Percentiles rank a stretch among this genome's conserved stretches.
Conservation (phyloP, 148 eudicot species). For the Diospyros kaki region DNA sequence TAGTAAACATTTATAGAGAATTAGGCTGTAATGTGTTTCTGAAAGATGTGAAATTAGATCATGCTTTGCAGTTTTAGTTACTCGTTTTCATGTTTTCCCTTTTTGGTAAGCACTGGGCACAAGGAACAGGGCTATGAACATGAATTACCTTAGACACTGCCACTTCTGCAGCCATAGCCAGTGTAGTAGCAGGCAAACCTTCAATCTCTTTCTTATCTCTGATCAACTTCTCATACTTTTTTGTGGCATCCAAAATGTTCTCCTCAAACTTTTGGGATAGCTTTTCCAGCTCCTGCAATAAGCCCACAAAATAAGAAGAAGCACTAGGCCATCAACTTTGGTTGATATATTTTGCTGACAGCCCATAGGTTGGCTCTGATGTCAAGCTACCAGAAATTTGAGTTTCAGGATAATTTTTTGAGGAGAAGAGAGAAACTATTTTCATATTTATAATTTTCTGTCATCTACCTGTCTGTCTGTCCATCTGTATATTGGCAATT, state of each 20-base stretch:
- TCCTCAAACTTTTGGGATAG: constrained; percentile 78
- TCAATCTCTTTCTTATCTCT: constrained; percentile 83
- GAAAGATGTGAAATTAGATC: not conserved
- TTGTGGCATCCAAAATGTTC: constrained; percentile 84
- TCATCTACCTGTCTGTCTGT: no score
- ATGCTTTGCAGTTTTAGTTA: not conserved
- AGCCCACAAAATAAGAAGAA: not conserved
- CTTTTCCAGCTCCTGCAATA: constrained; percentile 62
- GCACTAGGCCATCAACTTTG: not conserved
- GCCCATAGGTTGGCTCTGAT: not conserved
- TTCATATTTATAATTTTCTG: no score
- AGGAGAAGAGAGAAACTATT: no score
- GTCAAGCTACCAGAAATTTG: not conserved
- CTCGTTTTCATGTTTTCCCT: not conserved
- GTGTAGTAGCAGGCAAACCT: constrained; percentile 83
- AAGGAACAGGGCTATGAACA: not conserved
- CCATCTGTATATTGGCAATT: no score
- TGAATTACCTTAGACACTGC: constrained; percentile 60
- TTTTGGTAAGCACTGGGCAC: not conserved
- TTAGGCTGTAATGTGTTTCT: not conserved
- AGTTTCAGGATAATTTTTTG: no score
- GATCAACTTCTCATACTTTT: constrained; percentile 80
- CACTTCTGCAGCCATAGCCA: constrained; percentile 83
- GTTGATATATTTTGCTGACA: not conserved
- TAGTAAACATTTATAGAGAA: not conserved